Base-by-base conservation (phyloP, 208 protist genomes). In the Phytomonas francai region DNA sequence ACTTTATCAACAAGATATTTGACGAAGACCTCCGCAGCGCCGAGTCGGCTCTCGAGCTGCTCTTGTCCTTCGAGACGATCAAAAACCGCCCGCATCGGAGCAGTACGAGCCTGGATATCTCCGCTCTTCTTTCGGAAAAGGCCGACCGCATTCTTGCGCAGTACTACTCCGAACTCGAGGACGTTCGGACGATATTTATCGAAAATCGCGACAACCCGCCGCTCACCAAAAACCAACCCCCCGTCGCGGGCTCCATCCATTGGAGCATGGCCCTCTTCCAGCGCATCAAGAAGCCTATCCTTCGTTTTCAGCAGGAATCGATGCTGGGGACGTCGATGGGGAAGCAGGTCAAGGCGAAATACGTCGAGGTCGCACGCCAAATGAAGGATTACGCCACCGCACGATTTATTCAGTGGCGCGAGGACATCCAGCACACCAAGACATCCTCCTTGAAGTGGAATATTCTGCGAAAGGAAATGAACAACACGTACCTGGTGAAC, bases 1-100 rank as follows among this genome's bases (percentile, higher is more conserved):
- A 83, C 33, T 98, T 99, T 73, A 99, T 99, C 80, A 96, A 99
- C 72, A 87, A 89, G 51, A 97, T 97, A 58, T 99, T 99, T 80
- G 94, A 98, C 74, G 89, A 97, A 42, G 96, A 99, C 73, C 85
- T 99, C 19, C 91, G 98, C 59, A 98, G 94, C 67, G 95, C 98
- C 9, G 97, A 99, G 78, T 97, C 91, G 9, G 97, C 97, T 9
- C 99, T 99, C 86, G 95, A 98, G 63, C 80, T 99, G 42, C 81
- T 99, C 31, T 84, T 97, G 29, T 98, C 97, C 57, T 99, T 99
- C 80, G 97, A 98, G 74, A 80, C 85, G 49, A 95, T 99, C 65
- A 80, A 89, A 63, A 88, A 78, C 29, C 81, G 95, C 29, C 91
- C 87, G 28, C 77, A 88, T 63, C 86, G 85, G 36, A 80, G 69